Conservation (phyloP, 1,139 yeast species). For the Scheffersomyces parashehatae region DNA sequence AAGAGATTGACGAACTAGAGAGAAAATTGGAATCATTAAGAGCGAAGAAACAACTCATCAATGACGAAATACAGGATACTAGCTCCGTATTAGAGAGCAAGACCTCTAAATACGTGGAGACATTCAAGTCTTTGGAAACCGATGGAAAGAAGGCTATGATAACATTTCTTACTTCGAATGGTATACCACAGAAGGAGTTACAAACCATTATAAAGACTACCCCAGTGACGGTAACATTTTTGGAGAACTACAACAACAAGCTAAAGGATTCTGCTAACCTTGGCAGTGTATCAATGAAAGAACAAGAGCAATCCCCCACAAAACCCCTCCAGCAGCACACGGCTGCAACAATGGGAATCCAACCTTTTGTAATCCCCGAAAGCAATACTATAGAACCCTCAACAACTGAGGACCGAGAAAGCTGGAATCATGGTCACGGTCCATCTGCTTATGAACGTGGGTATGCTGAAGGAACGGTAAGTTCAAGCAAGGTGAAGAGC, state of each 20-base stretch:
- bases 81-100: constrained; percentile 57
- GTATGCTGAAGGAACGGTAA: constrained; percentile 33
- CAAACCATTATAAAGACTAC: constrained; percentile 18
- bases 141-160: constrained; percentile 38
- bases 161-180: constrained; percentile 23
- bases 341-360: constrained; percentile 25
- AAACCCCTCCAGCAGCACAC: neutral
- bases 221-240: constrained; percentile 36
- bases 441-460: constrained; percentile 39
- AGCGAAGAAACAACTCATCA: constrained; percentile 37
- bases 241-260: constrained; percentile 13
- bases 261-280: neutral
- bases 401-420: constrained; percentile 8
- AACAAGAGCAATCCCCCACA: too few relatives aligned
- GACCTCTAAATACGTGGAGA: constrained; percentile 44
- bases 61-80: constrained; percentile 48
- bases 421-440: constrained; percentile 25
- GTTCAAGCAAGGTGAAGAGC: constrained; percentile 26
- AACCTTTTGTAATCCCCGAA: constrained; percentile 24
- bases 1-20: constrained; percentile 47
- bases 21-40: constrained; percentile 33
- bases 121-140: constrained; percentile 40
- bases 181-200: constrained; percentile 21
- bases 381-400: constrained; percentile 1
- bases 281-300: too few relatives aligned